phyloP scores from a whole-genome alignment of 139 green algal genomes.

The Coelastrella sp. region DNA sequence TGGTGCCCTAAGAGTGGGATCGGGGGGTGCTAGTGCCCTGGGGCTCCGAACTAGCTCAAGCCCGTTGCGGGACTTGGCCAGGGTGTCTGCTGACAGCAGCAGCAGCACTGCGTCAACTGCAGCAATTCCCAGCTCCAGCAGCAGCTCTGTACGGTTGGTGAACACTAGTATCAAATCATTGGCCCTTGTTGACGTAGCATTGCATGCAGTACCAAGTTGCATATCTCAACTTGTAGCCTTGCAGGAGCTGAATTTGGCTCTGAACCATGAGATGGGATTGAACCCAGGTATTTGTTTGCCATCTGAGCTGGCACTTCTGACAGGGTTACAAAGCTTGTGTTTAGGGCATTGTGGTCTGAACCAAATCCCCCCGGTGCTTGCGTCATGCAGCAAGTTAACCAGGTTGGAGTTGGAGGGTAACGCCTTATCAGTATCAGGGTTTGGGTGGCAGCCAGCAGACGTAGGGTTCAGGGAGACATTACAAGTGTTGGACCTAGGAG shows the following conservation, averaged over 20 bases:
- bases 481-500: neutral
- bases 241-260: slow-evolving; percentile 14
- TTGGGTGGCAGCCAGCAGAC: neutral
- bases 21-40: too few species aligned
- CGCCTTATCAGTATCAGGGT: slow-evolving; percentile 6
- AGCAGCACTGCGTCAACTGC: neutral
- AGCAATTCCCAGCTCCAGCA: neutral
- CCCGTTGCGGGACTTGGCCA: neutral
- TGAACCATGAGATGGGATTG: slow-evolving; percentile 39
- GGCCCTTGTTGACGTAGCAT: slow-evolving; percentile 2
- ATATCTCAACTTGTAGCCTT: slow-evolving; percentile 34
- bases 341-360: slow-evolving; percentile 33
- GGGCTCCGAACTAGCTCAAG: too few species aligned
- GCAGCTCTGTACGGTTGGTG: neutral
- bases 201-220: neutral
- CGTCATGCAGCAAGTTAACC: neutral
- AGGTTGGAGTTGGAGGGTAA: slow-evolving; percentile 43
- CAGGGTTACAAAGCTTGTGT: neutral
- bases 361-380: slow-evolving; percentile 26
- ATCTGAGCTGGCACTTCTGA: neutral
- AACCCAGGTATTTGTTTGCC: slow-evolving; percentile 12
- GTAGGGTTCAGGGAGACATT: slow-evolving; percentile 17
- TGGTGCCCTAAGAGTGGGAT: too few species aligned
- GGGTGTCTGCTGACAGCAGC: neutral
- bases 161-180: slow-evolving; percentile 23